Evolutionary conservation across 768 basidiomycete species (phyloP).

Genomic region (Amanita molliuscula): DNA sequence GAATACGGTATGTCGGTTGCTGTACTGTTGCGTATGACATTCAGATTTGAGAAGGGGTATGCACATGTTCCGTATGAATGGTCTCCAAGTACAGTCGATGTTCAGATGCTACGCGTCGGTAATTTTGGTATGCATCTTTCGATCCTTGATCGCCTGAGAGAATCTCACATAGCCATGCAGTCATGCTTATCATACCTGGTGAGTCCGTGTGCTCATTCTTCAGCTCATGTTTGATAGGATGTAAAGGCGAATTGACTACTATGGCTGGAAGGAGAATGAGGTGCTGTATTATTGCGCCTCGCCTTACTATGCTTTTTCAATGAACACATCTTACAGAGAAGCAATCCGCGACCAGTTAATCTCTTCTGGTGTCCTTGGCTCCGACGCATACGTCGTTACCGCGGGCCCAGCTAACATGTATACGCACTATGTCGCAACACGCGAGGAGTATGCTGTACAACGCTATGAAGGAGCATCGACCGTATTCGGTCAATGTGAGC

Average conservation of each 20-base stretch:
- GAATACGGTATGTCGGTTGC: constrained; percentile 43
- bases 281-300: constrained; percentile 24
- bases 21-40: constrained; percentile 2
- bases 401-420: constrained; percentile 81
- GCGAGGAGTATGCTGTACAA: constrained; percentile 65
- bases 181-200: constrained; percentile 67
- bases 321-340: constrained; percentile 31
- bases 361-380: constrained; percentile 48
- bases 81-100: constrained; percentile 62
- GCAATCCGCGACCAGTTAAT: constrained; percentile 58
- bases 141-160: constrained; percentile 1
- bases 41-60: constrained; percentile 38
- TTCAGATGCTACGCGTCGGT: constrained; percentile 71
- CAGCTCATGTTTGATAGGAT: constrained; percentile 1
- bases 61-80: constrained; percentile 63
- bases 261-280: constrained; percentile 74
- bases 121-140: constrained; percentile 38
- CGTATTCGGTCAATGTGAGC: constrained; percentile 62
- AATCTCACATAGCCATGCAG: constrained; percentile 16
- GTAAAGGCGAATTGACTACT: constrained; percentile 60
- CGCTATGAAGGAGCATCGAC: constrained; percentile 79
- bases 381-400: constrained; percentile 65
- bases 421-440: constrained; percentile 62
- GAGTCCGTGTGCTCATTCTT: constrained; percentile 11
- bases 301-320: background rate